These are phyloP conservation scores for Ustilago sp. DNA, from an alignment of 1,284 basidiomycete genomes.

Conservation along the genomic window DNA sequence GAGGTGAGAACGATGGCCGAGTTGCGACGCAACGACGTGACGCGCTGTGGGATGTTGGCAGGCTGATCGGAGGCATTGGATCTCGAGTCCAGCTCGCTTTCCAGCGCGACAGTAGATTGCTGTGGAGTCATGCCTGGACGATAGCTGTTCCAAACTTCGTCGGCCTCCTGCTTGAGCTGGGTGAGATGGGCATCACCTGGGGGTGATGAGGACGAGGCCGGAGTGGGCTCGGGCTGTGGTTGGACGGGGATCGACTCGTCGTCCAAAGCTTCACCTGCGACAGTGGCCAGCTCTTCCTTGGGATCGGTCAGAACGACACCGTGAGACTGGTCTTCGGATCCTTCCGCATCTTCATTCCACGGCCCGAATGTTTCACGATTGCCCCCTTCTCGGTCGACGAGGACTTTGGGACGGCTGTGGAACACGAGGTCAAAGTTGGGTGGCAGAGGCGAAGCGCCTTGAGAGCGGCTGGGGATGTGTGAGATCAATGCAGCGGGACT, in stretches of 20 bases:
- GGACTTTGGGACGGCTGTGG: constrained; percentile 1
- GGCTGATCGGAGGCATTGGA: constrained; percentile 7
- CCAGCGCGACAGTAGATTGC: constrained; percentile 1
- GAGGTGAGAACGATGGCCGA: constrained; percentile 22
- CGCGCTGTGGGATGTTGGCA: constrained; percentile 21
- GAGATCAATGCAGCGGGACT: neutral
- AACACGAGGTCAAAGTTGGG: constrained; percentile 32
- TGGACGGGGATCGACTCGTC: constrained; percentile 6
- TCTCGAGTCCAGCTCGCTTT: neutral
- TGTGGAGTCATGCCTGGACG: constrained; percentile 25
- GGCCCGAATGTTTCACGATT: constrained; percentile 29
- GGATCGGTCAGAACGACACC: constrained; percentile 1
- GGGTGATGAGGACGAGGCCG: neutral
- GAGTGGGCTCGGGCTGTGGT: neutral
- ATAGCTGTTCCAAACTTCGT: constrained; percentile 33
- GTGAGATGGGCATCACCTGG: constrained; percentile 9
- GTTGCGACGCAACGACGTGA: constrained; percentile 32
- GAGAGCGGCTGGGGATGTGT: neutral
- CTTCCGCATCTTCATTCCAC: constrained; percentile 11
- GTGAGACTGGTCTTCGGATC: constrained; percentile 1
- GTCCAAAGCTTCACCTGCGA: constrained; percentile 19
- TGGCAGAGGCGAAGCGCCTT: constrained; percentile 11
- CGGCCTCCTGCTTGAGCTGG: constrained; percentile 42
- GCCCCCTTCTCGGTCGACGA: constrained; percentile 6
- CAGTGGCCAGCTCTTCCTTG: constrained; percentile 15